These are phyloP conservation scores for Penicillium sp. DNA, from an alignment of 2,329 filamentous ascomycete species.

Conservation along the genomic window DNA sequence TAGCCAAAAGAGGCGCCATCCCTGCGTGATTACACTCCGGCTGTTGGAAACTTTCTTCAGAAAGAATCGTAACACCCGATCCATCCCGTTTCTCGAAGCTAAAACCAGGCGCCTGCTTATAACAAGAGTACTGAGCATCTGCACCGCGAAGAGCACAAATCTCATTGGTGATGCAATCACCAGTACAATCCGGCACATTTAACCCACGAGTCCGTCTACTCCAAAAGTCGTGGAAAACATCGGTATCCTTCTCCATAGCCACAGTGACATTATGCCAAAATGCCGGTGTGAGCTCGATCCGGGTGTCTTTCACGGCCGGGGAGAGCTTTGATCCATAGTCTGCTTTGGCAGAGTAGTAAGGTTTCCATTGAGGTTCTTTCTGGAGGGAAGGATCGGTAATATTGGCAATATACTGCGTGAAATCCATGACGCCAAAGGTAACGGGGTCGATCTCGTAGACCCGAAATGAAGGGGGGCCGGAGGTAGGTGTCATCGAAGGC, in stretches of 20 bases:
- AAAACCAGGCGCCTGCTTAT: constrained; percentile 40
- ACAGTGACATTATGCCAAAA: constrained; percentile 65
- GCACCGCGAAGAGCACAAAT: constrained; percentile 60
- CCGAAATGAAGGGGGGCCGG: constrained; percentile 61
- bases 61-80: neutral
- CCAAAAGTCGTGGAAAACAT: constrained; percentile 54
- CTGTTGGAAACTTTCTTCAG: constrained; percentile 6
- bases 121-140: constrained; percentile 59
- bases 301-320: constrained; percentile 46
- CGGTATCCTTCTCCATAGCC: constrained; percentile 49
- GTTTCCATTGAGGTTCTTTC: constrained; percentile 56
- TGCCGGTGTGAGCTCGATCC: constrained; percentile 56
- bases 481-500: constrained; percentile 60
- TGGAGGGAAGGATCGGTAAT: constrained; percentile 53
- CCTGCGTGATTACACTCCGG: constrained; percentile 32
- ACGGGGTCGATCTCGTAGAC: constrained; percentile 63
- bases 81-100: constrained; percentile 37
- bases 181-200: constrained; percentile 46
- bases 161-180: constrained; percentile 49
- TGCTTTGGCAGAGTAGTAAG: constrained; percentile 62
- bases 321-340: constrained; percentile 54
- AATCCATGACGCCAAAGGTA: constrained; percentile 61
- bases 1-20: constrained; percentile 26
- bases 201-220: constrained; percentile 55
- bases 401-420: constrained; percentile 60